These are phyloP conservation scores for Leishmania arabica DNA, from an alignment of 208 protist species.

Conservation along the genomic window DNA sequence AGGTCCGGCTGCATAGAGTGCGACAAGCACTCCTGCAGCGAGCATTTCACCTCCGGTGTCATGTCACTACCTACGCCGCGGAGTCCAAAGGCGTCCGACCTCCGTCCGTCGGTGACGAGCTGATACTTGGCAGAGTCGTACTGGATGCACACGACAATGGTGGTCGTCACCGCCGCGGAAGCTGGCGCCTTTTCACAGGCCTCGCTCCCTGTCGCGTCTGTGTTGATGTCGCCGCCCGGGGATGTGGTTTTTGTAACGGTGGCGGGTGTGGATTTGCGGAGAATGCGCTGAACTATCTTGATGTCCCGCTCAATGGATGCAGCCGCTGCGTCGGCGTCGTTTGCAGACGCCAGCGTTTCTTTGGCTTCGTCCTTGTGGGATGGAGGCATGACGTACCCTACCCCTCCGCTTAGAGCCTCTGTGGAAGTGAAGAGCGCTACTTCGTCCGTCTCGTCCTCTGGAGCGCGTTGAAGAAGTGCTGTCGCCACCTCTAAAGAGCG, in stretches of 20 bases:
- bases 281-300: constrained; percentile 15
- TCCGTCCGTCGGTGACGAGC: not conserved
- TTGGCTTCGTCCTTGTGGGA: not conserved
- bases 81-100: not conserved
- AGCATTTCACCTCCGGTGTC: constrained; percentile 35
- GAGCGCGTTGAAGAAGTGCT: constrained; percentile 13
- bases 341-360: too few species aligned
- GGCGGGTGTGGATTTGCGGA: not conserved
- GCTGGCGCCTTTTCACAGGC: not conserved
- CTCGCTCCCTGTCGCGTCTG: not conserved
- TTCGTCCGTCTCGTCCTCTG: constrained; percentile 1
- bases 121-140: constrained; percentile 17
- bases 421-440: not conserved
- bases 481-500: constrained; percentile 23
- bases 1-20: constrained; percentile 51
- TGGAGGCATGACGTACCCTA: constrained; percentile 13
- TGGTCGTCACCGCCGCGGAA: not conserved
- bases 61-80: not conserved
- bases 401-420: constrained; percentile 13
- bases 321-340: not conserved
- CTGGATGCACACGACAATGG: constrained; percentile 27
- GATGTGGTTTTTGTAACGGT: not conserved
- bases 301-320: constrained; percentile 10
- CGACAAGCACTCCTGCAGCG: constrained; percentile 46
- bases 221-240: not conserved